Base-by-base conservation (phyloP, 257 asterid genomes). In the Ballota nigra region DNA sequence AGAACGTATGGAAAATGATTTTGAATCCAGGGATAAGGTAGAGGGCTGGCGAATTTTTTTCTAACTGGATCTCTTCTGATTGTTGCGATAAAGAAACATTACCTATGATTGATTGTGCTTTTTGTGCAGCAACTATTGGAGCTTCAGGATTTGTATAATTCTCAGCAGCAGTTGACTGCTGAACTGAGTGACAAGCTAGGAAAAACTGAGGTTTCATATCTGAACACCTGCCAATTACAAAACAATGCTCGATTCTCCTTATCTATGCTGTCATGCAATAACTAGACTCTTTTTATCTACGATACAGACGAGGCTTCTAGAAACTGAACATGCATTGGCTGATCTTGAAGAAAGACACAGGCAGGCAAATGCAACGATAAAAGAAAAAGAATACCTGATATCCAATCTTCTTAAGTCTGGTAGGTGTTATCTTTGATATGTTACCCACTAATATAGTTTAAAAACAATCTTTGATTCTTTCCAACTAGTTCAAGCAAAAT, bases 1-100 rank as follows among this genome's bases (percentile, higher is more conserved):
- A 73, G 96, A 88, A 76, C 89, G 82, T 20, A 82, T 92, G 96
- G 98, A 92, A 78, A 87, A 87, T 49, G 95, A 85, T 75, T 73
- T 79, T 23, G 97, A 86, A 52, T 84, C 90, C 78, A 85, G 85
- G 82, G 96, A 92, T 76, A 90, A 90, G 97, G 98, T 92, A 83
- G 62, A 61, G 41, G 2, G 60, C 31, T 40, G 11, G 26, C 5
- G 20, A 13, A 63, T 16, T n/a, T 7, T n/a, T 64, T 55, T 67
- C 69, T 71, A 20, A 52, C 12, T 65, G 45, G 55, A 64, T 52
- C 16, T n/a, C 23, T 47, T 16, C 20, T 40, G 24, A 8, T 31
- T 60, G 28, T 29, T 55, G 13, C 23, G 12, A 36, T 13, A 58
- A 64, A 13, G 56, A 63, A 24, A 41, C 33, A 66, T 38, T 70